Base-by-base conservation (phyloP, 192 early-diverging fungal genomes). In the Haplosporangium gracile region DNA sequence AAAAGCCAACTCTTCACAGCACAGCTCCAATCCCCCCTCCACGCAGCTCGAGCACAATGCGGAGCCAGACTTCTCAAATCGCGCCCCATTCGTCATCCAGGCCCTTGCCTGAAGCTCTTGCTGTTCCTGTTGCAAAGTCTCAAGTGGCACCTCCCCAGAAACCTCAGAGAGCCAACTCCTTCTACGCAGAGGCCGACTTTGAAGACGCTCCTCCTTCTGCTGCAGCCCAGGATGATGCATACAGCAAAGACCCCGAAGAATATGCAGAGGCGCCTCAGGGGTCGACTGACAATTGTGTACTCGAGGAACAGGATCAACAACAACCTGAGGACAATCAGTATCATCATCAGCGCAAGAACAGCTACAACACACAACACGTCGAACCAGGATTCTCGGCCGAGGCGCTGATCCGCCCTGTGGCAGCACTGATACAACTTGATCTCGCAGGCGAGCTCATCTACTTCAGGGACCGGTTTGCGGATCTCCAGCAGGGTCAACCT, bases 131-230 rank as follows among this genome's bases (percentile, higher is more conserved):
- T 60, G 1, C 60, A 15, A 29, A 32, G 26, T 6, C 29, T 29
- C 11, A 9, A 65, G 60, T 32, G 15, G 26, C 60, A 4, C 24
- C 29, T 24, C 20, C 8, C 55, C 51, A 24, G 16, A 24, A 57
- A 24, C 26, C 60, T 15, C 11, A 15, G 11, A 65, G 60, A 32
- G 29, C 60, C 29, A 32, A 65, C 60, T 65, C 60, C 26, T 65
- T 65, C 60, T 65, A 65, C 24, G 60, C 60, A 65, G 60, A 65
- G 60, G 60, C 60, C 8, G 60, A 65, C 29, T 65, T 65, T 65
- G 60, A 65, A 2, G 60, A 65, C 29, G 2, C 60, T 15, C 29
- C 60, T 65, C 60, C 29, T 57, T 20, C 18, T 24, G 5, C 55
- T 15, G 9, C n/a, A 32, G 11, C 9, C 32, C 60, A 34, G 2